Evolutionary conservation across 257 asterid genomes (phyloP).

Genomic region (Plantago elongata): DNA sequence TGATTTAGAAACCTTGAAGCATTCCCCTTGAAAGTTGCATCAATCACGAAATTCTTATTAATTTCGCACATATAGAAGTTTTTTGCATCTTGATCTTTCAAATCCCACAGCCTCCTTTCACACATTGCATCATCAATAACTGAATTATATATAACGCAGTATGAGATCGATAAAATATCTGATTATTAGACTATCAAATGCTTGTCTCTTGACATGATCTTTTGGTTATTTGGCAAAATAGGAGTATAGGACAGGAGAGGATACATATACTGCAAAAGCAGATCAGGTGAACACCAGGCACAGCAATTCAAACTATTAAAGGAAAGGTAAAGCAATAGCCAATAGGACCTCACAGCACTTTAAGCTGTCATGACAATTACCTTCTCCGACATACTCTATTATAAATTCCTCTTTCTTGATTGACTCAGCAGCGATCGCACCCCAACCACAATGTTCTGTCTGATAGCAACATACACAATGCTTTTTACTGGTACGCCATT

Average conservation of each 20-base stretch:
- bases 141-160: conserved; percentile 25
- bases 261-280: too few species aligned
- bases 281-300: too few species aligned
- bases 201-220: neutral
- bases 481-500: conserved; percentile 13
- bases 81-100: conserved; percentile 67
- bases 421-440: conserved; percentile 84
- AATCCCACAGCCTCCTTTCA: conserved; percentile 85
- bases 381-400: conserved; percentile 94
- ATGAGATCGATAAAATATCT: conserved; percentile 15
- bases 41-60: conserved; percentile 81
- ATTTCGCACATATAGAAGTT: conserved; percentile 97
- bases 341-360: neutral
- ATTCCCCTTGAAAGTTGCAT: conserved; percentile 93
- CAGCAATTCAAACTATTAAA: too few species aligned
- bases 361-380: conserved; percentile 32
- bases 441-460: conserved; percentile 97
- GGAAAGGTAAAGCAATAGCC: neutral
- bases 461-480: conserved; percentile 36
- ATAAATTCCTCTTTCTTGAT: conserved; percentile 70
- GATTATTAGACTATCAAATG: neutral
- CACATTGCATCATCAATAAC: conserved; percentile 89
- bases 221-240: neutral
- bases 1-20: conserved; percentile 86
- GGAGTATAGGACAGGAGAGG: neutral